These are phyloP conservation scores for Botrytis galanthina DNA, from an alignment of 2,329 filamentous ascomycete genomes.

Conservation along the genomic window DNA sequence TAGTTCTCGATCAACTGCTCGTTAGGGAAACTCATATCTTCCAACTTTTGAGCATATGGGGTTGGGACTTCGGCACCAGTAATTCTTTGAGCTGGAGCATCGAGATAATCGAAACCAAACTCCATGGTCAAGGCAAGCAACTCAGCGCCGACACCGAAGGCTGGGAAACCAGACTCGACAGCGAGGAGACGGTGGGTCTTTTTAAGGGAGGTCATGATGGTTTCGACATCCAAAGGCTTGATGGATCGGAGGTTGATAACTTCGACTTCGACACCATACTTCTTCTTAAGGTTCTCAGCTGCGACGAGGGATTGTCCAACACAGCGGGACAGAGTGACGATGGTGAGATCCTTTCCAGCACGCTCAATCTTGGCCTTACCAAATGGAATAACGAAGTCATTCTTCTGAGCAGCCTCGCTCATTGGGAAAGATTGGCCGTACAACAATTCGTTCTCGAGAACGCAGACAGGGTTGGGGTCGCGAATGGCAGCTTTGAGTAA, in stretches of 20 bases:
- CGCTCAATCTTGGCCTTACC: conserved; percentile 99
- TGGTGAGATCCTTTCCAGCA: conserved; percentile 89
- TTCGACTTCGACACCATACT: conserved; percentile 93
- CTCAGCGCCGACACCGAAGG: conserved; percentile 89
- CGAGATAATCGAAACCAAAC: conserved; percentile 96
- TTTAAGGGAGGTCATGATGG: conserved; percentile 96
- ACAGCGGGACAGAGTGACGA: conserved; percentile 91
- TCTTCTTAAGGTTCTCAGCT: conserved; percentile 88
- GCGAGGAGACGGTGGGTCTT: conserved; percentile 91
- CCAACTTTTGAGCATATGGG: conserved; percentile 87
- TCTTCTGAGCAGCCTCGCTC: conserved; percentile 93
- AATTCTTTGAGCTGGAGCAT: conserved; percentile 88
- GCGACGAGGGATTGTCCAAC: conserved; percentile 88
- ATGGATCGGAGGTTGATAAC: conserved; percentile 97
- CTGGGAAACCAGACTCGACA: conserved; percentile 94
- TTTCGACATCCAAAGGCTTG: conserved; percentile 93
- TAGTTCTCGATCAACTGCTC: conserved; percentile 85
- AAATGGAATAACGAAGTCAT: conserved; percentile 95
- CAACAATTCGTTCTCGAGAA: conserved; percentile 83
- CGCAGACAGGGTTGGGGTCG: conserved; percentile 94
- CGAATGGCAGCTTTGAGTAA: conserved; percentile 96
- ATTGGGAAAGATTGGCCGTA: conserved; percentile 96
- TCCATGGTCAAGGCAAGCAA: conserved; percentile 94
- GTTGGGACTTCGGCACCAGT: conserved; percentile 97
- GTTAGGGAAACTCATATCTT: conserved; percentile 93